Evolutionary conservation across 306 rosid genomes (phyloP).

Genomic region (Begonia loranthoides): DNA sequence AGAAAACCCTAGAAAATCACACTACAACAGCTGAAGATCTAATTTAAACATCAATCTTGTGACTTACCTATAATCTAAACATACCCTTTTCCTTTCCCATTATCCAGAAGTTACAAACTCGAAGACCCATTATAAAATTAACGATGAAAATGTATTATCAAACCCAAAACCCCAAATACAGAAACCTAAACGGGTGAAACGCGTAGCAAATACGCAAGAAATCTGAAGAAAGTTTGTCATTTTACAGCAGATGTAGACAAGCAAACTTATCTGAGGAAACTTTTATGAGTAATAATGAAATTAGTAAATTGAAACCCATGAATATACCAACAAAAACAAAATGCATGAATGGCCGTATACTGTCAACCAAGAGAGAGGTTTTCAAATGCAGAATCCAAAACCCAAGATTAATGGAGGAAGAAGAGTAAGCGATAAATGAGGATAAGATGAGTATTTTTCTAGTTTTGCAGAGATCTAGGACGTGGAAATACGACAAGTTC

Average conservation of each 20-base stretch:
- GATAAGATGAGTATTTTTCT: conserved; percentile 19
- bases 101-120: conserved; percentile 2
- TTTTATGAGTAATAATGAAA: not conserved
- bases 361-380: not conserved
- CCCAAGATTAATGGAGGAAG: conserved; percentile 1
- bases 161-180: conserved; percentile 16
- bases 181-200: no score
- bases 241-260: not conserved
- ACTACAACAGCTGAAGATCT: not conserved
- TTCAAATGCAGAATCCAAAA: not conserved
- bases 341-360: not conserved
- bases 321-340: no score
- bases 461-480: conserved; percentile 44
- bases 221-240: conserved; percentile 13
- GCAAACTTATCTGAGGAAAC: not conserved
- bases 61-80: conserved; percentile 6
- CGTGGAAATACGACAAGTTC: conserved; percentile 36
- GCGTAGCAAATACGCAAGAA: conserved; percentile 15
- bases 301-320: not conserved
- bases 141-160: conserved; percentile 12
- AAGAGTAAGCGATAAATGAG: conserved; percentile 4
- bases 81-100: conserved; percentile 7
- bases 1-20: conserved; percentile 5
- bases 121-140: conserved; percentile 35
- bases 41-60: conserved; percentile 7